Conservation (phyloP, 73 alveolate genomes). For the Blepharisma stoltei region DNA sequence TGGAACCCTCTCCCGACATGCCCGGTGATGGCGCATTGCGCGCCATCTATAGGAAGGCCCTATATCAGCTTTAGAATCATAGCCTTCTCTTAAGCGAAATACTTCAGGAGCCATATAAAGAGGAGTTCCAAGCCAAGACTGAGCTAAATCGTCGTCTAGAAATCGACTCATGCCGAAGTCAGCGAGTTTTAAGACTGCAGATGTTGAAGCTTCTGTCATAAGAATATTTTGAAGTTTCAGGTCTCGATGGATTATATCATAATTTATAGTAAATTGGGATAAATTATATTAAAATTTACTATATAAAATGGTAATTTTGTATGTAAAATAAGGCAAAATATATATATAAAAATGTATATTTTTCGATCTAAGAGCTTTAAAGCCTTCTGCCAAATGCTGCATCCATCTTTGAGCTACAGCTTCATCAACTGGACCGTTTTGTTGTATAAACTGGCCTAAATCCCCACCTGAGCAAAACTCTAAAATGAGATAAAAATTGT, state of each 20-base stretch:
- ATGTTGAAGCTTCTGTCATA: constrained; percentile 38
- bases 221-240: constrained; percentile 54
- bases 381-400: constrained; percentile 64
- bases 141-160: constrained; percentile 43
- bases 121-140: constrained; percentile 69
- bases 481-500: constrained; percentile 38
- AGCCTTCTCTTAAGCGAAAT: constrained; percentile 31
- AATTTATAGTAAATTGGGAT: too few relatives aligned
- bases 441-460: constrained; percentile 31
- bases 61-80: constrained; percentile 61
- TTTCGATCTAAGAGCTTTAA: constrained; percentile 51
- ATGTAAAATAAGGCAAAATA: constrained; percentile 5
- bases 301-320: constrained; percentile 1
- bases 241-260: constrained; percentile 68
- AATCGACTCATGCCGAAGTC: constrained; percentile 64
- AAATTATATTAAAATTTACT: constrained; percentile 39
- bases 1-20: too few relatives aligned
- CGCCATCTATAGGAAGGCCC: too few relatives aligned
- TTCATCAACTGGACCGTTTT: constrained; percentile 49
- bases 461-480: constrained; percentile 57
- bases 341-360: too few relatives aligned
- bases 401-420: constrained; percentile 70
- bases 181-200: constrained; percentile 51
- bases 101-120: constrained; percentile 75
- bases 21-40: too few relatives aligned